Evolutionary conservation across 2,329 filamentous ascomycete species (phyloP), one percentile per base, ranked within the genome.

Genomic region (Microcyclospora pomicola): DNA sequence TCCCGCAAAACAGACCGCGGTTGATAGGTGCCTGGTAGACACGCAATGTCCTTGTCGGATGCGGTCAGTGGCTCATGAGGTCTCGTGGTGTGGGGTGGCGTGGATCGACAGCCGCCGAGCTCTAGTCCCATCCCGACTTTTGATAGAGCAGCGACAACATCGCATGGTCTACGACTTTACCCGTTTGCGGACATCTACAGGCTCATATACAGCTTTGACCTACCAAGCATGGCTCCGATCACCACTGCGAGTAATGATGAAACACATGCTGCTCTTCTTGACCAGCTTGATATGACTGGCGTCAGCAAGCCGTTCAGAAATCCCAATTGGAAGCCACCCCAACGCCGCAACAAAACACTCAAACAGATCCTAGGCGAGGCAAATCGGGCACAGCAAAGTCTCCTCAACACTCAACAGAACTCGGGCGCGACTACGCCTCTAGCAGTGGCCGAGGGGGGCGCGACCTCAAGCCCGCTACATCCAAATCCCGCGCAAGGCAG

Each of bases 291-390:
- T 68, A 85, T 95, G 54, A 80, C 91, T 60, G 75, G 77, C 42
- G 75, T 83, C 56, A 77, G 77, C 52, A 93, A 92, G 65, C 81
- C 77, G 54, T 98, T 95, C 69, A 87, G 88, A 60, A 94, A 86
- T 58, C 69, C 81, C 2, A 67, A 76, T 59, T 98, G 91, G 91
- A 86, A 83, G 56, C 85, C 91, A 12, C 85, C 88, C 48, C 81
- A 87, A 61, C 86, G 91, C 36, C 84, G 91, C 62, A 98, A 98
- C 74, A 98, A 98, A 69, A 96, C 94, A 62, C 80, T 96, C 63
- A 96, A 96, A 63, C 84, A 93, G 52, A 91, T 98, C 45, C 72
- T 98, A 43, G 82, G 85, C 42, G 91, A 98, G 54, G 83, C 82
- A 10, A 76, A 82, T 15, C 80, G 85, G 50, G 84, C 82, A 56